Percentiles rank a stretch among this genome's conserved stretches.
Conservation (phyloP, 2,329 filamentous ascomycete genomes). For the Cercospora zeae-maydis region DNA sequence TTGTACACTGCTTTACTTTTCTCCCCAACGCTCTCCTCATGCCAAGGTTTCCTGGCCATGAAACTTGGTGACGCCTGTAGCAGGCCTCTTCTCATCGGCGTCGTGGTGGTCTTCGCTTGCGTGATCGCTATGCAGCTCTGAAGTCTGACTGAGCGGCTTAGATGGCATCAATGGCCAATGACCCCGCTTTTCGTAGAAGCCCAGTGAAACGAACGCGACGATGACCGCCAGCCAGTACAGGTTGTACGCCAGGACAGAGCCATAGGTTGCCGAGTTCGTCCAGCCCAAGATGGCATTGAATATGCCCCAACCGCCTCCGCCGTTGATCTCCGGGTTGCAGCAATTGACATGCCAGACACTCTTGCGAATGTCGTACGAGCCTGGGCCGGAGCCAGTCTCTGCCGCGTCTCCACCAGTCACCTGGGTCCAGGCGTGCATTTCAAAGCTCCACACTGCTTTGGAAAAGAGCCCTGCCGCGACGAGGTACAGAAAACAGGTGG, state of each 20-base stretch:
- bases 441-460: conserved; percentile 69
- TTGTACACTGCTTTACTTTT: background rate
- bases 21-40: background rate
- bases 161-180: conserved; percentile 46
- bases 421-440: conserved; percentile 65
- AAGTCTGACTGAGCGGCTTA: conserved; percentile 19
- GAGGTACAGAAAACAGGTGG: conserved; percentile 79
- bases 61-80: conserved; percentile 6
- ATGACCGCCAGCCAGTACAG: conserved; percentile 78
- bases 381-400: conserved; percentile 63
- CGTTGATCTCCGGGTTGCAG: conserved; percentile 69
- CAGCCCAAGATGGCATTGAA: conserved; percentile 85
- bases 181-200: conserved; percentile 61
- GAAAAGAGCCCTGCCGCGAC: conserved; percentile 81
- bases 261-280: conserved; percentile 84
- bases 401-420: conserved; percentile 60
- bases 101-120: conserved; percentile 23
- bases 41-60: conserved; percentile 10
- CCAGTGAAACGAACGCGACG: conserved; percentile 59
- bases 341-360: conserved; percentile 85
- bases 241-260: conserved; percentile 83
- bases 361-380: conserved; percentile 73
- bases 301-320: conserved; percentile 77
- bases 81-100: conserved; percentile 22
- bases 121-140: conserved; percentile 21